These are phyloP conservation scores for Trichoderma hamatum DNA, from an alignment of 2,329 filamentous ascomycete genomes.

Conservation along the genomic window DNA sequence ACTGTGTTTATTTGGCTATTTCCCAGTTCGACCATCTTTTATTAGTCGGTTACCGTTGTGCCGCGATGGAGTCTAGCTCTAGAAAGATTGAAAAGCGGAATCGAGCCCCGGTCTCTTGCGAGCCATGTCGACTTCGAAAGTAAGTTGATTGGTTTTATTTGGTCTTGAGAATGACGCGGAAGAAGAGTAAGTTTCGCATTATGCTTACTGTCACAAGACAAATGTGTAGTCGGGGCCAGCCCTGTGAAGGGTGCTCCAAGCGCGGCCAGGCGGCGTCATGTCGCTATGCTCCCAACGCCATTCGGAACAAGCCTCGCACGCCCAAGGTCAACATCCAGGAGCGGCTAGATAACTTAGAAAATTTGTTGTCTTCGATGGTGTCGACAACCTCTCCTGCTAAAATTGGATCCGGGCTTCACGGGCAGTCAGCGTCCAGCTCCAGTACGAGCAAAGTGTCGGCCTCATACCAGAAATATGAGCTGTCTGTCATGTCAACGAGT, in stretches of 20 bases:
- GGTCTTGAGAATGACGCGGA: background rate
- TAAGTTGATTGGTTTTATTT: background rate
- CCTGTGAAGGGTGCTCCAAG: constrained; percentile 8
- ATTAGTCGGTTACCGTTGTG: background rate
- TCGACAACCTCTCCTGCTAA: background rate
- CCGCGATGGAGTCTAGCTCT: background rate
- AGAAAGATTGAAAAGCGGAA: constrained; percentile 20
- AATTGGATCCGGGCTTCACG: background rate
- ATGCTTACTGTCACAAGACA: background rate
- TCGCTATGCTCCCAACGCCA: constrained; percentile 19
- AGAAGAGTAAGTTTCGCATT: background rate
- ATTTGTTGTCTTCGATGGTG: background rate
- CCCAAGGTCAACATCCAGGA: constrained; percentile 6
- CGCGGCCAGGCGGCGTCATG: constrained; percentile 7
- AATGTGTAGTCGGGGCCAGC: constrained; percentile 20
- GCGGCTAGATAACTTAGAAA: constrained; percentile 16
- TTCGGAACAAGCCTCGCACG: constrained; percentile 7
- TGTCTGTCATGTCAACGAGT: background rate
- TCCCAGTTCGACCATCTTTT: too few species aligned
- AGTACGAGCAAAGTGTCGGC: background rate
- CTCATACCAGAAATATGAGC: background rate
- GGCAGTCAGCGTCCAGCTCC: background rate
- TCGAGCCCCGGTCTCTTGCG: constrained; percentile 19
- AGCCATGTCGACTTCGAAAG: constrained; percentile 18
- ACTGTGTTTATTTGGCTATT: background rate